Evolutionary conservation across 768 basidiomycete genomes (phyloP), one percentile per base, ranked within the genome.

Genomic region (Paxillus rubicundulus): DNA sequence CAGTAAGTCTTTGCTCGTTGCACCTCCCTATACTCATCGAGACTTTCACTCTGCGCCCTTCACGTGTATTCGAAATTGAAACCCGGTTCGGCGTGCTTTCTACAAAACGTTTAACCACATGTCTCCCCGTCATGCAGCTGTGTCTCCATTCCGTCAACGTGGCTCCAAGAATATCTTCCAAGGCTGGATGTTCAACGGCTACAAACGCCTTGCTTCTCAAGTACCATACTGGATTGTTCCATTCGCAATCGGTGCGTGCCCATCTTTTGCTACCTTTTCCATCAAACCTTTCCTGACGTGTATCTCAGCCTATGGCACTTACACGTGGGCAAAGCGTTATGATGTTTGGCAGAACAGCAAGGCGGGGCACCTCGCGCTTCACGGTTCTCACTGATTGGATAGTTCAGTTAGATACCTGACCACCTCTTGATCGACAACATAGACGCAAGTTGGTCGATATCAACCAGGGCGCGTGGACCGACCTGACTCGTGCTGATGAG

Each of bases 101-200:
- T 13, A 45, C 40, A 32, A 24, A 14, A 8, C 10, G 30, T 30
- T 12, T 13, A 39, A n/a, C 14, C 33, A 18, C 21, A 44, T 53
- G 41, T 21, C 38, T 30, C 28, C 20, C 40, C 20, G 41, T 24
- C 41, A 18, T 47, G 33, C 54, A 97, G 94, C 80, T 58, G 63
- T 94, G 57, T 93, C 93, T n/a, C 89, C 92, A 8, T 88, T 81
- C 76, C 84, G 86, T 68, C 81, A 87, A 58, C 84, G 82, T 53
- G 82, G 89, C 16, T 81, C 85, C 38, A 84, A 87, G 44, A 76
- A 87, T 49, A 81, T 85, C 63, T 67, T 93, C 65, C 77, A 78
- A 50, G 82, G 72, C 59, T 96, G 90, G 77, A 66, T 92, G 61
- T 91, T 93, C 80, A 92, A 92, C 72, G 93, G 92, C 34, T 89